Evolutionary conservation across 805 yeast genomes (phyloP).

Genomic region (Metschnikowia kofuensis): DNA sequence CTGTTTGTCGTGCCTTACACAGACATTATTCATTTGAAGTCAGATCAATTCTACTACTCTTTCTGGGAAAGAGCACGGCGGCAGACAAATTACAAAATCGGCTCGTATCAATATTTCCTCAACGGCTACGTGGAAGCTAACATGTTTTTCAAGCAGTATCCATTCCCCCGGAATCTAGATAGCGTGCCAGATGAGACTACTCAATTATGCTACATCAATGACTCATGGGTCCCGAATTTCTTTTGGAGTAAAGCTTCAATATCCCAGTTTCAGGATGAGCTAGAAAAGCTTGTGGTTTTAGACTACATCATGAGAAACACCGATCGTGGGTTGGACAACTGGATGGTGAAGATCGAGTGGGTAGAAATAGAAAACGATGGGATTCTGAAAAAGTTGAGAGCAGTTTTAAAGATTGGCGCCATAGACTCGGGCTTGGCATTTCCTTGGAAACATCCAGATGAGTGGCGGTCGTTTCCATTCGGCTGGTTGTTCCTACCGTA

Average conservation of each 20-base stretch:
- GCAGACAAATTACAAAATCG: constrained; percentile 43
- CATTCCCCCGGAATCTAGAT: constrained; percentile 44
- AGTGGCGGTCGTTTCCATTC: constrained; percentile 75
- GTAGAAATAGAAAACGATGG: constrained; percentile 8
- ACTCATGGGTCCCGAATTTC: constrained; percentile 26
- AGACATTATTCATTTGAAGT: constrained; percentile 49
- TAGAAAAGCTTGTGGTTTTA: constrained; percentile 66
- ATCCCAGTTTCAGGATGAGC: constrained; percentile 52
- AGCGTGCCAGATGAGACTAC: constrained; percentile 13
- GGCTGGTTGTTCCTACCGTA: constrained; percentile 74
- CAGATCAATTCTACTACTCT: constrained; percentile 51
- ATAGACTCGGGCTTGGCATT: constrained; percentile 73
- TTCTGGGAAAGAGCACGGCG: constrained; percentile 40
- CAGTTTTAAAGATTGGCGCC: constrained; percentile 55
- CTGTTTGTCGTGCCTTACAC: constrained; percentile 65
- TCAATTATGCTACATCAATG: constrained; percentile 5
- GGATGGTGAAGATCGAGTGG: constrained; percentile 69
- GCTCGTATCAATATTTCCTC: constrained; percentile 65
- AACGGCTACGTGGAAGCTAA: constrained; percentile 60
- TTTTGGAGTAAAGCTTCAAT: constrained; percentile 52
- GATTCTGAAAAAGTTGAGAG: constrained; percentile 6
- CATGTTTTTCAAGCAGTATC: constrained; percentile 52
- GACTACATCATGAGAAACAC: constrained; percentile 76
- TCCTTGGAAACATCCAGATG: constrained; percentile 83
- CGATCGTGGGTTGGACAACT: constrained; percentile 70